These are phyloP conservation scores for Crithidia brevicula DNA, from an alignment of 208 protist species.

Conservation along the genomic window DNA sequence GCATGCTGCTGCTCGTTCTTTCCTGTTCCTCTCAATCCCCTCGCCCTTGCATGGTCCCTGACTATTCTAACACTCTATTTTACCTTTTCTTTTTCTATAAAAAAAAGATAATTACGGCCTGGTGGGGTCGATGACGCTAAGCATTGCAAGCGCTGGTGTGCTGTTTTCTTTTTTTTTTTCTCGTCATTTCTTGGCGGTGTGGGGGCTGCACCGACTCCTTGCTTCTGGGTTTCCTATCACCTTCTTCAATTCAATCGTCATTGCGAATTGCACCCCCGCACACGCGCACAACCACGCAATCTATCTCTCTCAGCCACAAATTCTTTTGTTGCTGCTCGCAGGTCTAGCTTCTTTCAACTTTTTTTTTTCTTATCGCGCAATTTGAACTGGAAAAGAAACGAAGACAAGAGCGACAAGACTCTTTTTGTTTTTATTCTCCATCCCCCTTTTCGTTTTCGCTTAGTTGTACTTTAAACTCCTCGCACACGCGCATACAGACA, in stretches of 20 bases:
- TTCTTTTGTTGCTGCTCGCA: not conserved
- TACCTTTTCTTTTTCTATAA: no score
- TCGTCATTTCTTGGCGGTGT: not conserved
- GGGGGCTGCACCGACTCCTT: no score
- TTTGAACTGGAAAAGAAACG: not conserved
- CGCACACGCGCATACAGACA: conserved; percentile 4
- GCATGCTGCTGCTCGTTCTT: no score
- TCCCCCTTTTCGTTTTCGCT: not conserved
- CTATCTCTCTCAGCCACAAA: not conserved
- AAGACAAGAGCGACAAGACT: not conserved
- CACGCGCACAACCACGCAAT: conserved; percentile 6
- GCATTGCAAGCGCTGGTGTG: no score
- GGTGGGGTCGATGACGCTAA: no score
- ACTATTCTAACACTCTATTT: no score
- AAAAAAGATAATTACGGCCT: no score
- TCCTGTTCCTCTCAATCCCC: no score
- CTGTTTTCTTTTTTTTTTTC: conserved; percentile 5
- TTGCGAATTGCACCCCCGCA: not conserved
- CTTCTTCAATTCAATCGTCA: not conserved
- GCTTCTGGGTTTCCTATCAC: not conserved
- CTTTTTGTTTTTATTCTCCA: not conserved
- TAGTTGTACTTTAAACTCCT: conserved; percentile 2
- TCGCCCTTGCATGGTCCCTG: no score
- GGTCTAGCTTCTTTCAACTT: not conserved
- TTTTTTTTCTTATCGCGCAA: no score